Evolutionary conservation across 2,329 filamentous ascomycete species (phyloP), one percentile per base, ranked within the genome.

Genomic region (Aspergillus oerlinghausenensis): DNA sequence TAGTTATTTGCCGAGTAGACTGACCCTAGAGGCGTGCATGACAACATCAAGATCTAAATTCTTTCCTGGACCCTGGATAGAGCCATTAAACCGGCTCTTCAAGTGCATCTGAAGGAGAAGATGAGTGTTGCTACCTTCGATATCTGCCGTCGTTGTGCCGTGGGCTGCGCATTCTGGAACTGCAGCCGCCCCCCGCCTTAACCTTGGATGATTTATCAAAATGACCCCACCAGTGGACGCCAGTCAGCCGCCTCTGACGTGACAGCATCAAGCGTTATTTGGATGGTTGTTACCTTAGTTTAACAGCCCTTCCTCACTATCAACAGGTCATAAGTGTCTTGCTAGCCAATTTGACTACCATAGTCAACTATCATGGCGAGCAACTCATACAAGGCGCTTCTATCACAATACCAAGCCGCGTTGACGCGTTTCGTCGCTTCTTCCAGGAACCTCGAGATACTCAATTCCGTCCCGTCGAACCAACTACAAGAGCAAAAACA

Each of bases 401-500:
- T 75, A 38, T 59, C 69, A 3, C 67, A 71, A 26, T 75, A 81
- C 45, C 66, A 67, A 42, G 65, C 70, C 3, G 69, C 76, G 1
- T 63, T 82, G 40, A 76, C 77, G 60, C 63, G 65, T 17, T 82
- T 82, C 60, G 69, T 73, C 45, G 62, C 69, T 4, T 79, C 77
- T 5, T 55, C 65, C 14, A 68, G 64, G 42, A 62, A 65, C 21
- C 72, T 77, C 19, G 70, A 75, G 49, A 54, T 73, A 42, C 54
- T 73, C 40, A 64, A 66, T 48, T 65, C 67, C 4, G 57, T 73
- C 10, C 56, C 21, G 9, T 47, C 23, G 21, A 47, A 26, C 43
- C 21, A 23, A 14, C 7, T 26, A 23, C 43, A 47, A 14, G 21
- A 47, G 11, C 43, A 47, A 3, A 47, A 45, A 45, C 42, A 45